Base-by-base conservation (phyloP, 1,139 yeast species). In the Lodderomyces pseudojiufengensis region DNA sequence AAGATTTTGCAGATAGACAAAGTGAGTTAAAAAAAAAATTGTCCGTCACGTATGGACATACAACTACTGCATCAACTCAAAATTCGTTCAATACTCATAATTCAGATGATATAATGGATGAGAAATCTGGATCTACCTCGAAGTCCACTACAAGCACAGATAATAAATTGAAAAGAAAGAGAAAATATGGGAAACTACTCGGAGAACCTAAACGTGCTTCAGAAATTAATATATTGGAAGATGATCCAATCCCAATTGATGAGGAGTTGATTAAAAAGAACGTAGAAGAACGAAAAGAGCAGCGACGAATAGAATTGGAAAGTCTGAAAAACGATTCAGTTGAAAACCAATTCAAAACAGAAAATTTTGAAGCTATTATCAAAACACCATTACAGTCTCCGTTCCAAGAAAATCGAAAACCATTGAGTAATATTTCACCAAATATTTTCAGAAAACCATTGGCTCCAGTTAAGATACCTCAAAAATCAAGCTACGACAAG, bases 151-250 rank as follows among this genome's bases (percentile, higher is more conserved):
- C 12, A 21, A 13, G 21, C 5, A 13, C 26, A 9, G 33, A 32
- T 23, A 32, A 33, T 10, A 28, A 31, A 23, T 25, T 21, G 16
- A 59, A 59, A 44, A 61, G 69, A 2, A 50, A 61, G 2, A 48
- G 70, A 42, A 45, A 66, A 35, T 62, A 65, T 38, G 67, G 70
- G 5, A 59, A 54, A 41, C 41, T 55, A 7, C 46, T 69, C 35
- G 75, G 74, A 0, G 70, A 70, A 3, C 73, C 73, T 1, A 57
- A 63, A 44, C 48, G 72, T 28, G 65, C 65, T 4, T 21, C 26
- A 22, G 21, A 30, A 30, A 27, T 21, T 3, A 48, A 59, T 8
- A 27, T 13, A 16, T 18, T 16, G 3, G 29, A 29, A 10, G 26
- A 30, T 25, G 22, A 27, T 21, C 4, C 30, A 27, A 10, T 28